Percentiles rank a stretch among this genome's conserved stretches.
Evolutionary conservation across 208 protist genomes (phyloP).

Genomic region (Leptomonas seymouri): DNA sequence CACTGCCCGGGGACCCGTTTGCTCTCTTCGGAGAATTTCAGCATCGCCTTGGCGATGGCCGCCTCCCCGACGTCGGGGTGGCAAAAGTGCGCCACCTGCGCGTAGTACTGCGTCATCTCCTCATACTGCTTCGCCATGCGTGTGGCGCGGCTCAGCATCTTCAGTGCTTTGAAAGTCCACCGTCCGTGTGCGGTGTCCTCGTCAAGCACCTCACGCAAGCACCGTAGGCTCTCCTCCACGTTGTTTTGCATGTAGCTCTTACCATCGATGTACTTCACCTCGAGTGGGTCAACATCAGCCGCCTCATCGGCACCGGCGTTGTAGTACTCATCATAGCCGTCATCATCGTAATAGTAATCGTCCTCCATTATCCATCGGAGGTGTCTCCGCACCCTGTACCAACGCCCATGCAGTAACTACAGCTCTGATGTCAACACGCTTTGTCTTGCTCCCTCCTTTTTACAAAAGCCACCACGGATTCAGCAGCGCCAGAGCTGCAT

Average conservation of each 20-base stretch:
- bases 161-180: conserved; percentile 96
- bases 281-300: conserved; percentile 57
- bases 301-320: conserved; percentile 57
- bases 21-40: conserved; percentile 91
- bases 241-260: conserved; percentile 83
- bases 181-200: conserved; percentile 77
- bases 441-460: not conserved
- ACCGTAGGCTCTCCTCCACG: conserved; percentile 65
- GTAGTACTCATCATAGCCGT: conserved; percentile 87
- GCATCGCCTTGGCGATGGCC: conserved; percentile 77
- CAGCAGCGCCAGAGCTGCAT: no score
- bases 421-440: not conserved
- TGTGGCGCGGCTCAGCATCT: conserved; percentile 87
- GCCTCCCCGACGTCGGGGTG: conserved; percentile 38
- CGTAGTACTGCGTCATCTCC: conserved; percentile 81
- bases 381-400: not conserved
- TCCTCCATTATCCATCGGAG: conserved; percentile 21
- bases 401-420: no score
- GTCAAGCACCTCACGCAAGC: conserved; percentile 74
- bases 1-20: conserved; percentile 55
- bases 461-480: no score
- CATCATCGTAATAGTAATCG: conserved; percentile 81
- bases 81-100: conserved; percentile 64
- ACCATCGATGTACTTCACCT: conserved; percentile 86
- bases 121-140: conserved; percentile 78